Evolutionary conservation across 345 rosid species (phyloP), one percentile per base, ranked within the genome.

Genomic region (Citrus trifoliata): DNA sequence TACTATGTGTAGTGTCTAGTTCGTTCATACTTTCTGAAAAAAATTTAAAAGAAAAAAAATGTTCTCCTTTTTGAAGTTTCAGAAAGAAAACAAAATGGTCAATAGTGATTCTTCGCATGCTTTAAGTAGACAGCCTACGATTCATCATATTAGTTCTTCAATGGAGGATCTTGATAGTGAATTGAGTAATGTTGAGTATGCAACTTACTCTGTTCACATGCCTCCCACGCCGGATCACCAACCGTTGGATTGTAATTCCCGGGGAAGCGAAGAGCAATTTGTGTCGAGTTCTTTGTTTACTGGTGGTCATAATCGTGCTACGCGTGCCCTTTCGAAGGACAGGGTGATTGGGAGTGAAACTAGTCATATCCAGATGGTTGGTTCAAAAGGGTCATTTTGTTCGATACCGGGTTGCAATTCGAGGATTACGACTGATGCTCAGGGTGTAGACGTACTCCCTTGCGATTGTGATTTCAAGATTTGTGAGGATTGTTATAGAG

Each of bases 181-280:
- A 37, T 62, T 83, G 27, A 80, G 87, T 70, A 79, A 82, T 16
- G 67, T 55, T 6, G 92, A 90, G 16, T 84, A 62, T 66, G 68
- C 79, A 1, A 80, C 66, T 4, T 94, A 92, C 85, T 82, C 84
- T 2, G 91, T 94, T 70, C 80, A 82, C 1, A 58, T 94, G 9
- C 95, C 94, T 3, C 84, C 76, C 38, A 92, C 98, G 4, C 98
- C 98, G 0, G 95, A 94, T 77, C 86, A 92, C 74, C 88, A 78
- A 33, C 73, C 71, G 35, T 55, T 74, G 38, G 70, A 38, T 38
- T 9, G 1, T n/a, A 27, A 63, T 76, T 18, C 76, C 19, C 76
- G 42, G 75, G 60, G 69, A 30, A 72, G 65, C 4, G 83, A 73
- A 48, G 82, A 79, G 1, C 84, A 81, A 66, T 59, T 63, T 28